phyloP scores from a whole-genome alignment of 371 early-diverging fungal species.

The Haplosporangium sp. region DNA sequence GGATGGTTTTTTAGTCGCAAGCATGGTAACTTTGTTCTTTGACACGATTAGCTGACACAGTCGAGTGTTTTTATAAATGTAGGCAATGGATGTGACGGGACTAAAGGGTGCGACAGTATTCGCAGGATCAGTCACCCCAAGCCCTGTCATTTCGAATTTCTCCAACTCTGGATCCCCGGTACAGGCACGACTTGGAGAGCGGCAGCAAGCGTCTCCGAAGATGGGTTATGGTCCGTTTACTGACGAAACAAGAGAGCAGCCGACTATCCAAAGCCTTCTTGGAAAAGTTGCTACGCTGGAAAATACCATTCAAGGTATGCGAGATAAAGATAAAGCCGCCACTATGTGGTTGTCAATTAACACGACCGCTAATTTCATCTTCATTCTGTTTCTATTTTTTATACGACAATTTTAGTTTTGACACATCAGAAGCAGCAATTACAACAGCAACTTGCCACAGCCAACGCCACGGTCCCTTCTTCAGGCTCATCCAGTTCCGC shows the following conservation, averaged over 20 bases:
- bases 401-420: conserved; percentile 17
- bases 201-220: conserved; percentile 27
- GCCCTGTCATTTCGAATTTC: conserved; percentile 21
- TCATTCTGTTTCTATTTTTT: background rate
- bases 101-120: conserved; percentile 9
- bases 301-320: conserved; percentile 26
- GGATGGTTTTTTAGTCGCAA: too few relatives aligned
- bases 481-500: conserved; percentile 3
- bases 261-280: conserved; percentile 14
- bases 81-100: conserved; percentile 19
- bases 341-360: background rate
- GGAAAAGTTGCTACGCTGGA: conserved; percentile 24
- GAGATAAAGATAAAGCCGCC: background rate
- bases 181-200: conserved; percentile 23
- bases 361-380: background rate
- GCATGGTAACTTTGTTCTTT: background rate
- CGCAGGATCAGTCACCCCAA: conserved; percentile 12
- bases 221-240: background rate
- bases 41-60: background rate
- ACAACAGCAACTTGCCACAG: conserved; percentile 21
- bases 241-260: conserved; percentile 28
- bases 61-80: background rate
- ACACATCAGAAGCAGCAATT: conserved; percentile 19
- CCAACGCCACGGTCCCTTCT: conserved; percentile 11
- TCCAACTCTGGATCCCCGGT: conserved; percentile 23